Evolutionary conservation across 148 eudicot genomes (phyloP).

Genomic region (Arbutus unedo): DNA sequence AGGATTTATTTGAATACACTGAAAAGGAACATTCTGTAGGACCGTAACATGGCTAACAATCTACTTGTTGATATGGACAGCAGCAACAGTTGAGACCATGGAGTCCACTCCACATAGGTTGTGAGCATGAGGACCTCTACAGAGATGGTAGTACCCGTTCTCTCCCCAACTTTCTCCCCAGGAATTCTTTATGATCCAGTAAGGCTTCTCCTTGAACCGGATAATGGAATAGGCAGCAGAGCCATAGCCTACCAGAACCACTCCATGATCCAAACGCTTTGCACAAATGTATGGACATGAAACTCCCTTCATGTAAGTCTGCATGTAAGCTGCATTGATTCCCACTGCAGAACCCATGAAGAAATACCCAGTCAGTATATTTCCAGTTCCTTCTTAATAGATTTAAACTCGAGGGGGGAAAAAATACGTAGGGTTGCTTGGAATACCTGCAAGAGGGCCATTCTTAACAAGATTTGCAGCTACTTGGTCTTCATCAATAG

Average conservation of each 20-base stretch:
- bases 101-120: slow-evolving; percentile 66
- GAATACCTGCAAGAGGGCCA: slow-evolving; percentile 90
- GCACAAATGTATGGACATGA: slow-evolving; percentile 76
- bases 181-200: slow-evolving; percentile 85
- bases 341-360: slow-evolving; percentile 47
- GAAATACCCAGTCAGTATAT: neutral
- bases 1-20: neutral
- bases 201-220: slow-evolving; percentile 73
- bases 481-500: slow-evolving; percentile 69
- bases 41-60: neutral
- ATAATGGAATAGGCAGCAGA: slow-evolving; percentile 58
- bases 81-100: slow-evolving; percentile 57
- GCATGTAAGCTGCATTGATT: slow-evolving; percentile 78
- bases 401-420: neutral
- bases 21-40: neutral
- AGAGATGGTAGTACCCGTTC: slow-evolving; percentile 65
- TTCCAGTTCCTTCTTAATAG: neutral
- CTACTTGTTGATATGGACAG: slow-evolving; percentile 22
- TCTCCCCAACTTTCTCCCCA: slow-evolving; percentile 91
- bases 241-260: slow-evolving; percentile 74
- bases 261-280: slow-evolving; percentile 74
- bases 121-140: slow-evolving; percentile 46
- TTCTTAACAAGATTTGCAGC: slow-evolving; percentile 79
- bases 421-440: neutral
- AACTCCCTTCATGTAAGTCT: slow-evolving; percentile 69